Evolutionary conservation across 2,329 filamentous ascomycete genomes (phyloP), one percentile per base, ranked within the genome.

Genomic region (Arachnomyces sp.): DNA sequence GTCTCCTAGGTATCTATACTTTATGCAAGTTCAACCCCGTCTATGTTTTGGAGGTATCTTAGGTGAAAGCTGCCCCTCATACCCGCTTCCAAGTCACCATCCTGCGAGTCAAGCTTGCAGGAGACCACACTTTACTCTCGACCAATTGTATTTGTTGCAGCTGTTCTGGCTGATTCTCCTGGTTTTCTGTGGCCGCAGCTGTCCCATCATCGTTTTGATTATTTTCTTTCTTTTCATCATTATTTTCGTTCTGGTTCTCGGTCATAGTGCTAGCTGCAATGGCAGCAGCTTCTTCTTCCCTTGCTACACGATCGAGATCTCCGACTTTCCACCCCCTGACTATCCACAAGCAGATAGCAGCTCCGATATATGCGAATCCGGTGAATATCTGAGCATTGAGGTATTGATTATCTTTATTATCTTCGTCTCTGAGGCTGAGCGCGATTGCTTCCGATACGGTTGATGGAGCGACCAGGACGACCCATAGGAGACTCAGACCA

Each of bases 351-450:
- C 67, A 77, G 7, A 70, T 13, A 12, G 73, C 73, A 11, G 72
- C 75, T 2, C 63, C 70, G 15, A 82, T 55, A 48, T 75, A 84
- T 66, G 81, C 74, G 43, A 77, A 63, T 2, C 75, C 79, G 0
- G 73, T 71, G 46, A 83, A 82, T 1, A 82, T 50, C 47, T 69
- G 66, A 3, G 65, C 60, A 21, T 55, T 54, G 13, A 67, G 47
- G 43, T 68, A 69, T 2, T 56, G 53, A 21, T 52, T 53, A 1
- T 51, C 50, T 4, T 46, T 34, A 4, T 52, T 43, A 7, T 50
- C 42, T 37, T 52, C 48, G 13, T 71, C 69, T 42, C 70, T 67
- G 21, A 84, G 71, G 38, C 74, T 65, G 31, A 84, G 59, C 2
- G 72, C 80, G 47, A 84, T 83, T 2, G 76, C 74, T 36, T 69